Evolutionary conservation across 2,329 filamentous ascomycete species (phyloP).

Genomic region (Arthrobotrys iridis): DNA sequence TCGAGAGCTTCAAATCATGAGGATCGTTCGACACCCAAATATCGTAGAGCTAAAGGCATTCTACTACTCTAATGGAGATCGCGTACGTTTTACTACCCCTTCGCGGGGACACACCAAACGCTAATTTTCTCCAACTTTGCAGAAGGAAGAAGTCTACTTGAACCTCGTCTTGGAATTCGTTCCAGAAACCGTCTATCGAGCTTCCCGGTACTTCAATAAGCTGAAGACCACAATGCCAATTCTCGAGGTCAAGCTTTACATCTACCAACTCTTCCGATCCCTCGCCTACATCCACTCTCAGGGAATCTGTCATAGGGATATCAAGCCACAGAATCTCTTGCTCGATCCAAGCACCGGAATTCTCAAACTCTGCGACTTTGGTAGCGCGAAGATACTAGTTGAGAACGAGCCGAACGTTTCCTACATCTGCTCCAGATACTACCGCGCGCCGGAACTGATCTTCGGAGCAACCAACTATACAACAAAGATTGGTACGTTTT

Average conservation of each 20-base stretch:
- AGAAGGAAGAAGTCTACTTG: conserved; percentile 99
- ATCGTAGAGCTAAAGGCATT: conserved; percentile 99
- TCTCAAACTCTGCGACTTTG: conserved; percentile 97
- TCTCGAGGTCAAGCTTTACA: conserved; percentile 98
- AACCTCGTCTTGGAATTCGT: conserved; percentile 98
- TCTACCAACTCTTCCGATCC: conserved; percentile 98
- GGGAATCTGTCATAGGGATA: conserved; percentile 98
- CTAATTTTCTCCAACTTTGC: conserved; percentile 41
- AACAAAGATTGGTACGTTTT: conserved; percentile 91
- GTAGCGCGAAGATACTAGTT: conserved; percentile 96
- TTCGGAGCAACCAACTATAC: conserved; percentile 99
- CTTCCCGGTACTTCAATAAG: conserved; percentile 99
- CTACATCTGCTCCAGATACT: conserved; percentile 99
- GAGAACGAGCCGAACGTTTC: conserved; percentile 99
- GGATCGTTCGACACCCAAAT: conserved; percentile 97
- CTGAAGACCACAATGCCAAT: conserved; percentile 99
- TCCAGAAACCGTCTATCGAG: conserved; percentile 96
- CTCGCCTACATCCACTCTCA: conserved; percentile 99
- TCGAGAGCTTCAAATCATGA: conserved; percentile 98
- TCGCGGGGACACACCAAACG: neutral
- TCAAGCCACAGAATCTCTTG: conserved; percentile 97
- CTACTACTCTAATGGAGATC: conserved; percentile 98
- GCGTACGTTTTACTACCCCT: conserved; percentile 70
- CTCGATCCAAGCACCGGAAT: conserved; percentile 91
- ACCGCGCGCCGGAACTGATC: conserved; percentile 95